Evolutionary conservation across 2,329 filamentous ascomycete species (phyloP), one percentile per base, ranked within the genome.

Genomic region (Boeremia lycopersici): DNA sequence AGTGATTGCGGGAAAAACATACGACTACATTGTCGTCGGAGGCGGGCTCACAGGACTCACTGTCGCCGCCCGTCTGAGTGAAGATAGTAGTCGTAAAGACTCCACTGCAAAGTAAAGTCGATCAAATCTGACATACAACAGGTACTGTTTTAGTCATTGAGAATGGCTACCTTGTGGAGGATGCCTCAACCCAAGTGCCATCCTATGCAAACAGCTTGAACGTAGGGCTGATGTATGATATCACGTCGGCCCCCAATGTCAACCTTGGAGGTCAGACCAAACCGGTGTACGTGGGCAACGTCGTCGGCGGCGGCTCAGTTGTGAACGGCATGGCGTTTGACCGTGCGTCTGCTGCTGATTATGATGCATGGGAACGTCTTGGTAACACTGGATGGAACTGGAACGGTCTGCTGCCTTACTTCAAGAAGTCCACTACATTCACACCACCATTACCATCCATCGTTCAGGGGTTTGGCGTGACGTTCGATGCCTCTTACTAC

Each of bases 291-390:
- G 63, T 68, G 1, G 60, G 60, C 6, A 65, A 67, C 9, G 68
- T 72, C 1, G 67, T 77, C 3, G 75, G 75, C 3, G 76, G 75
- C 1, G 69, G 72, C 10, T 71, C 68, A 15, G 69, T 71, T 1
- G 67, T 77, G 23, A 77, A 78, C 59, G 72, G 73, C 7, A 74
- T 78, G 73, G 61, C 69, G 6, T 75, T 73, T 52, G 72, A 74
- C 47, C 70, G 75, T 6, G 76, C 67, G 11, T 62, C 67, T 30
- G 62, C 65, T 15, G 69, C 59, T 6, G 74, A 76, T 53, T 77
- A 77, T 41, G 80, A 87, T 68, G 78, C 77, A 0, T 88, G 85
- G 85, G 80, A 79, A 41, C 70, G 75, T 28, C 70, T 88, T 9
- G 85, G 85, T 0, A 87, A 87, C 60, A 51, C 60, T 1, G 85